phyloP scores from a whole-genome alignment of 2,329 filamentous ascomycete species.

The Pyrenophora teres region DNA sequence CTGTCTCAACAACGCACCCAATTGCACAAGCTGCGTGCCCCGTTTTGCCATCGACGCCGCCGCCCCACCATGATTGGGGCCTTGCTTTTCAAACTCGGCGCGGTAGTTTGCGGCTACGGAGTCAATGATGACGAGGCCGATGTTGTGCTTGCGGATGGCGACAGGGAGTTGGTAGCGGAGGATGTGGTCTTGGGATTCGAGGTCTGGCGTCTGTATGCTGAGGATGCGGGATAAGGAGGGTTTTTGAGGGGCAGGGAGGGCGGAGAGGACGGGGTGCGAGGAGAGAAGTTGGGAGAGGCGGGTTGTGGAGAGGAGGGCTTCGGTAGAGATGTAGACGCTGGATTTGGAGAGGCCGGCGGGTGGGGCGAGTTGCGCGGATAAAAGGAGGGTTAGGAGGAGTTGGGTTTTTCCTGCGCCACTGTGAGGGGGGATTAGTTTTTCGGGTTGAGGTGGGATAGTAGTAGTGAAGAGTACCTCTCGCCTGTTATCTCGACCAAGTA shows the following conservation, averaged over 20 bases:
- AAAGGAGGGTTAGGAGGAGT: conserved; percentile 80
- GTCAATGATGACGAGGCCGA: conserved; percentile 85
- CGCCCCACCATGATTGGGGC: conserved; percentile 40
- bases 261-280: conserved; percentile 64
- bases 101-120: conserved; percentile 95
- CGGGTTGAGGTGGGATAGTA: background rate
- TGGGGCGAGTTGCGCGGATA: conserved; percentile 79
- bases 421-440: conserved; percentile 12
- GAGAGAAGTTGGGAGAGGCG: conserved; percentile 80
- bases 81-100: conserved; percentile 76
- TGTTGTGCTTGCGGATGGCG: conserved; percentile 72
- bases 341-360: conserved; percentile 72
- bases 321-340: conserved; percentile 94
- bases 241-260: conserved; percentile 46
- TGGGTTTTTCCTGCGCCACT: conserved; percentile 94
- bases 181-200: conserved; percentile 95
- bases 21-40: conserved; percentile 73
- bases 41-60: conserved; percentile 69
- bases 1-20: conserved; percentile 75
- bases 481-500: conserved; percentile 88
- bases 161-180: conserved; percentile 90
- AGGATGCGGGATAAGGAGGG: conserved; percentile 78
- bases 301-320: conserved; percentile 79
- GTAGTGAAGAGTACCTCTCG: conserved; percentile 65
- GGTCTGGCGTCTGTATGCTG: conserved; percentile 81